Evolutionary conservation across 345 rosid species (phyloP).

Genomic region (Melaleuca alternifolia): DNA sequence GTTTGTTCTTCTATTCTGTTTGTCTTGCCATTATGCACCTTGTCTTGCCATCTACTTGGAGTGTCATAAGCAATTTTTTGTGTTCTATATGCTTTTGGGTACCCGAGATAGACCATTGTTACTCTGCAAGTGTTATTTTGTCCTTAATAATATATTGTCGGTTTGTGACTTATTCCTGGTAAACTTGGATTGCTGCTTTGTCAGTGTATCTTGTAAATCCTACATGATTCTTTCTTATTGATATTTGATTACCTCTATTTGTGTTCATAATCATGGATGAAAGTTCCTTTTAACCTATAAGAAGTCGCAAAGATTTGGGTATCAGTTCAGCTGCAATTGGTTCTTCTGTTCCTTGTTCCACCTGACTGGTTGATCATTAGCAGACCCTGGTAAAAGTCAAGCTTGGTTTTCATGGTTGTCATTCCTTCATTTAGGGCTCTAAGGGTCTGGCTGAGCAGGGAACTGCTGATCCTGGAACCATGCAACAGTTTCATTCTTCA

Average conservation of each 20-base stretch:
- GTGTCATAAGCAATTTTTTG: not conserved
- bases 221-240: not conserved
- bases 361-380: not conserved
- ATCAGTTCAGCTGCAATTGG: not conserved
- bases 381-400: not conserved
- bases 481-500: constrained; percentile 32
- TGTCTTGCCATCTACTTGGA: not conserved
- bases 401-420: constrained; percentile 22
- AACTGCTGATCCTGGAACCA: constrained; percentile 23
- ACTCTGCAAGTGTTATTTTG: not conserved
- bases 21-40: not conserved
- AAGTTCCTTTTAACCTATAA: not conserved
- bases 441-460: constrained; percentile 35
- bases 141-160: not conserved
- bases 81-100: not conserved
- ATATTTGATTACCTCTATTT: not conserved
- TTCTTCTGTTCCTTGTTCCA: not conserved
- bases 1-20: not conserved
- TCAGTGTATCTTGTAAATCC: not conserved
- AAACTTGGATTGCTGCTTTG: not conserved
- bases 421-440: constrained; percentile 38
- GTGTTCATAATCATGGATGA: not conserved
- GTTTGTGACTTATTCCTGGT: not conserved
- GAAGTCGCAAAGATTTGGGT: not conserved
- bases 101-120: not conserved